Evolutionary conservation across 257 asterid genomes (phyloP).

Genomic region (Ilex aquifolium): DNA sequence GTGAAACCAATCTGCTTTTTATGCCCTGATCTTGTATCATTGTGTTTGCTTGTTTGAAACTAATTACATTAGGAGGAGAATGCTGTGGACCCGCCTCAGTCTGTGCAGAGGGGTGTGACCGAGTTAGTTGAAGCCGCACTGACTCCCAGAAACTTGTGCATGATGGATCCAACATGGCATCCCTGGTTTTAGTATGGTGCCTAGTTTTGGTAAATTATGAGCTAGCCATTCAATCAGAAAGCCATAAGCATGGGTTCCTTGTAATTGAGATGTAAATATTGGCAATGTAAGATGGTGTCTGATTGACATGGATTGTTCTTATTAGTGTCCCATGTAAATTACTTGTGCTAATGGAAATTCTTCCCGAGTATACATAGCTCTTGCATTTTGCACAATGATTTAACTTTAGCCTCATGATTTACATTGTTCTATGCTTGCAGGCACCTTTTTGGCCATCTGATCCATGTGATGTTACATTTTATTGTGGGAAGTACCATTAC

Average conservation of each 20-base stretch:
- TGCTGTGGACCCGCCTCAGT: slow-evolving; percentile 85
- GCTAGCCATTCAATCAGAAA: no score
- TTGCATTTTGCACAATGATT: no score
- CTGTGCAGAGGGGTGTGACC: slow-evolving; percentile 92
- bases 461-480: neutral
- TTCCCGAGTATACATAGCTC: no score
- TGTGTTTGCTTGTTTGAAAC: neutral
- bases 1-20: no score
- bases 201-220: neutral
- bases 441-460: neutral
- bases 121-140: slow-evolving; percentile 95
- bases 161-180: slow-evolving; percentile 99
- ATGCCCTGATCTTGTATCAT: neutral
- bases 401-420: no score
- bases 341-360: no score
- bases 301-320: neutral
- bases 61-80: slow-evolving; percentile 59
- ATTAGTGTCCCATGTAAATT: no score
- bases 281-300: neutral
- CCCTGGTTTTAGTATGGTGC: slow-evolving; percentile 65
- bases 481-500: no score
- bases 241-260: no score
- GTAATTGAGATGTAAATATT: neutral
- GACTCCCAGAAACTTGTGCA: slow-evolving; percentile 88
- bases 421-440: neutral